These are phyloP conservation scores for Serendipita indica DNA, from an alignment of 768 basidiomycete species.

Conservation along the genomic window DNA sequence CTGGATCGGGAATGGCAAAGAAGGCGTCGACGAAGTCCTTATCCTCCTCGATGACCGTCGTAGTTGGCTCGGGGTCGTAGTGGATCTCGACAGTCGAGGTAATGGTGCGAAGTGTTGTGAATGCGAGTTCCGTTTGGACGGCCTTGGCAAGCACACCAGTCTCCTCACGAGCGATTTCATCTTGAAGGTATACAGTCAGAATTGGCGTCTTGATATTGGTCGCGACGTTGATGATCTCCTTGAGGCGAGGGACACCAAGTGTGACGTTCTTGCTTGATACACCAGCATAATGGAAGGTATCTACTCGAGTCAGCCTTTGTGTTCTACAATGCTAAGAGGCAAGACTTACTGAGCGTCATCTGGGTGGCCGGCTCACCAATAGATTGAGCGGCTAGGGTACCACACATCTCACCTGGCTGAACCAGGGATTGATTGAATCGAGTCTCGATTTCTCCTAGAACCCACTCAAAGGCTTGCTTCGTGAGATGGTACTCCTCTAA, in stretches of 20 bases:
- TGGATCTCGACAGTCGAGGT: constrained; percentile 94
- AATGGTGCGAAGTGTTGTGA: constrained; percentile 84
- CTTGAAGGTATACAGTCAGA: constrained; percentile 75
- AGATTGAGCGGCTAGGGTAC: constrained; percentile 92
- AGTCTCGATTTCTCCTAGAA: constrained; percentile 85
- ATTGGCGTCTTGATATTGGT: constrained; percentile 98
- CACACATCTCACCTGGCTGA: constrained; percentile 98
- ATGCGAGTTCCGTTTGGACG: constrained; percentile 86
- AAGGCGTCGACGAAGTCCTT: constrained; percentile 91
- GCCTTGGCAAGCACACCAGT: constrained; percentile 48
- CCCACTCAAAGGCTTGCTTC: constrained; percentile 94
- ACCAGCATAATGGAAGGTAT: constrained; percentile 99
- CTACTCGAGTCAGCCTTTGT: background rate
- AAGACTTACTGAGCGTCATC: constrained; percentile 64
- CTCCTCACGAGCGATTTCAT: constrained; percentile 47
- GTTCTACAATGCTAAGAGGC: background rate
- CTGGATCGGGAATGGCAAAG: constrained; percentile 98
- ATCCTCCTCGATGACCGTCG: constrained; percentile 95
- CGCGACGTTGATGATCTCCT: constrained; percentile 99
- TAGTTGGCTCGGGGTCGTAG: constrained; percentile 86
- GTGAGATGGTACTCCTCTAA: constrained; percentile 80
- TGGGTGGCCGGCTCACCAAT: constrained; percentile 99
- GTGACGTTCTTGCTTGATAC: constrained; percentile 99
- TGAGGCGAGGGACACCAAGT: constrained; percentile 95
- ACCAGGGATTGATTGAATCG: constrained; percentile 90